A percentile compares a stretch with the other conserved stretches of the same genome.
These are phyloP conservation scores for Phytophthora palmivora DNA, from an alignment of 352 stramenopile species.

Conservation along the genomic window DNA sequence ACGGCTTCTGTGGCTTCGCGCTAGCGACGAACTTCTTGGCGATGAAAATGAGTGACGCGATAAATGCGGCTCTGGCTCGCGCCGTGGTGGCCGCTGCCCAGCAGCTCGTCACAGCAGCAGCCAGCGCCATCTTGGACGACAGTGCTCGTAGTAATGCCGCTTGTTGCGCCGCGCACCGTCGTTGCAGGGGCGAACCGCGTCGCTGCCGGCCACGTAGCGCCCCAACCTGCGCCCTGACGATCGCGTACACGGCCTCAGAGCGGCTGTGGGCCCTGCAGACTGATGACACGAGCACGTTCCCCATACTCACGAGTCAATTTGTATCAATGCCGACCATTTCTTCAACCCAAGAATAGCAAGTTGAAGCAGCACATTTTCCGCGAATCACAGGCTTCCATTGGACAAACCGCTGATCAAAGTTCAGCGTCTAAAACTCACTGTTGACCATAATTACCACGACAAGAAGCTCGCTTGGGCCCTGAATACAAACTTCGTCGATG, in stretches of 20 bases:
- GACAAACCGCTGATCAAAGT: too few species aligned
- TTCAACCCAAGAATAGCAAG: constrained; percentile 34
- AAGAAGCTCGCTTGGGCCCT: too few species aligned
- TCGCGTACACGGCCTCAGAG: constrained; percentile 37
- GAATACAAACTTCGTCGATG: too few species aligned
- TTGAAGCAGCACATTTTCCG: constrained; percentile 32
- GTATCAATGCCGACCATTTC: constrained; percentile 4
- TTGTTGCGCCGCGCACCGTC: constrained; percentile 35
- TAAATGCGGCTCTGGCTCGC: constrained; percentile 31
- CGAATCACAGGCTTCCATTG: constrained; percentile 21
- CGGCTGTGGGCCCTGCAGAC: constrained; percentile 35
- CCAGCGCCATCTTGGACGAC: constrained; percentile 33
- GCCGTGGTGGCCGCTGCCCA: constrained; percentile 29
- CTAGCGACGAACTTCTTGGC: constrained; percentile 40
- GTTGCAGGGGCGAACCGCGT: constrained; percentile 30
- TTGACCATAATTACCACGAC: too few species aligned
- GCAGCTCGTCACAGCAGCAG: constrained; percentile 27
- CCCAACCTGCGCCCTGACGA: constrained; percentile 32
- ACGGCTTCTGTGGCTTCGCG: constrained; percentile 14
- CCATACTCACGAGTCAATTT: constrained; percentile 29
- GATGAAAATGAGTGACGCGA: constrained; percentile 38
- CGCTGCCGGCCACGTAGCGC: constrained; percentile 18
- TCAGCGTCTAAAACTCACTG: too few species aligned
- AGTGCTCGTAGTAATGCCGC: constrained; percentile 34
- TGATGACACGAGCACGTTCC: constrained; percentile 41